These are phyloP conservation scores for Cudoniella acicularis DNA, from an alignment of 495 filamentous ascomycete genomes.

Conservation along the genomic window DNA sequence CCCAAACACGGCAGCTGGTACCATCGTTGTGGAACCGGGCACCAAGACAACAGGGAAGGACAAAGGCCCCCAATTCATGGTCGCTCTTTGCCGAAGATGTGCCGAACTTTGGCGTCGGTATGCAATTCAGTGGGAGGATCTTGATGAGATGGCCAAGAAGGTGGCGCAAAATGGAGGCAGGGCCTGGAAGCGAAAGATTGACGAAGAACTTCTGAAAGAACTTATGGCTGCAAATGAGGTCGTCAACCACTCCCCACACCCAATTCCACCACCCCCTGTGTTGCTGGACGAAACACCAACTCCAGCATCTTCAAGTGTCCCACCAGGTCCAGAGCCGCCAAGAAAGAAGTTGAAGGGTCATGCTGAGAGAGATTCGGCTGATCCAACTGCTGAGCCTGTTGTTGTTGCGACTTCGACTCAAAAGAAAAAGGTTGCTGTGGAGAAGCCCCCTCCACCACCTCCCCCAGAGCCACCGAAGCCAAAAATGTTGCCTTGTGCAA, in stretches of 20 bases:
- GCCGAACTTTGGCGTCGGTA: conserved; percentile 92
- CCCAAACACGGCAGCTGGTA: conserved; percentile 68
- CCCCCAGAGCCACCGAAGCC: conserved; percentile 71
- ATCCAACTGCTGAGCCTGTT: conserved; percentile 7
- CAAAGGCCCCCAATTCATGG: conserved; percentile 69
- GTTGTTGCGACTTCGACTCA: conserved; percentile 36
- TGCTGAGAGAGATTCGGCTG: conserved; percentile 41
- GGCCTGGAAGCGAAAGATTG: conserved; percentile 81
- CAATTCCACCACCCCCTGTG: conserved; percentile 1
- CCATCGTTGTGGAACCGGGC: conserved; percentile 58
- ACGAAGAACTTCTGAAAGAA: conserved; percentile 88
- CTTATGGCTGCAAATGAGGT: conserved; percentile 51
- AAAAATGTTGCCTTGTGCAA: conserved; percentile 74
- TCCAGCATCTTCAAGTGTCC: conserved; percentile 9
- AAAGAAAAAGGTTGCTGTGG: conserved; percentile 59
- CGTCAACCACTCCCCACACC: conserved; percentile 29
- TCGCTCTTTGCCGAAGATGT: conserved; percentile 86
- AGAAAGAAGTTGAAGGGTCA: conserved; percentile 52
- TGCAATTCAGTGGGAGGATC: conserved; percentile 90
- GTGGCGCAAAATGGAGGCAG: conserved; percentile 76
- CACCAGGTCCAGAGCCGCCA: conserved; percentile 30
- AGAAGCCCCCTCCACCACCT: conserved; percentile 47
- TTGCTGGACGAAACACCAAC: conserved; percentile 23
- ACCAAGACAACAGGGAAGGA: conserved; percentile 61
- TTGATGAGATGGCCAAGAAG: conserved; percentile 92